Evolutionary conservation across 2,329 filamentous ascomycete species (phyloP).

Genomic region (Colletotrichum spaethianum): DNA sequence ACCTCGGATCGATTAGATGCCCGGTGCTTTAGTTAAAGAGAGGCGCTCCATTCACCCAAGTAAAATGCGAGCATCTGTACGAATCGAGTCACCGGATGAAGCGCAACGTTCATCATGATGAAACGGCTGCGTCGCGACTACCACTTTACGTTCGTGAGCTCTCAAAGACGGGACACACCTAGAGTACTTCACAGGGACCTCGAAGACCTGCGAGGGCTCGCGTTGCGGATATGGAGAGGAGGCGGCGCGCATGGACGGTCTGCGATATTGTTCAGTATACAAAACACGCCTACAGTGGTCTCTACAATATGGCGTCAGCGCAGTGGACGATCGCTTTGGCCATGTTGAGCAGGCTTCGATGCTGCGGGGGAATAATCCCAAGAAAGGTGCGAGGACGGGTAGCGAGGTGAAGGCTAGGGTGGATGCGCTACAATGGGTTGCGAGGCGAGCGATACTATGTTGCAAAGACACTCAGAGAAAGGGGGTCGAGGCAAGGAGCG

Average conservation of each 20-base stretch:
- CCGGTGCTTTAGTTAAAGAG: background rate
- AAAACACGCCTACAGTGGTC: background rate
- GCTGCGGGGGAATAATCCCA: background rate
- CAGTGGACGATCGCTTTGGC: background rate
- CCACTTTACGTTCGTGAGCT: background rate
- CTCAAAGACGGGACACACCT: background rate
- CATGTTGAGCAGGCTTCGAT: background rate
- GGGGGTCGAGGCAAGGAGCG: no score
- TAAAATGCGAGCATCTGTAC: background rate
- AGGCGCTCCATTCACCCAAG: background rate
- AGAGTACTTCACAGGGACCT: background rate
- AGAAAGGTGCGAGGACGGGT: background rate
- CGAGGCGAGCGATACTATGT: background rate
- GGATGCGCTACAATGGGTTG: background rate
- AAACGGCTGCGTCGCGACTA: background rate
- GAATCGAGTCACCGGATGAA: background rate
- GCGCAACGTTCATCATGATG: background rate
- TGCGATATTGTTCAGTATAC: background rate
- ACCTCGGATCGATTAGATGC: background rate
- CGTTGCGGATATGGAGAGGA: background rate
- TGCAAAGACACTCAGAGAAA: background rate
- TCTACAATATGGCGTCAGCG: background rate
- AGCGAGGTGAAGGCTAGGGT: background rate
- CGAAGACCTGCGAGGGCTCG: background rate
- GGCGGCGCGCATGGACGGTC: background rate